A percentile compares a stretch with the other conserved stretches of the same genome.
Evolutionary conservation across 331 rosid species (phyloP).

Genomic region (Rhamnella rubrinervis): DNA sequence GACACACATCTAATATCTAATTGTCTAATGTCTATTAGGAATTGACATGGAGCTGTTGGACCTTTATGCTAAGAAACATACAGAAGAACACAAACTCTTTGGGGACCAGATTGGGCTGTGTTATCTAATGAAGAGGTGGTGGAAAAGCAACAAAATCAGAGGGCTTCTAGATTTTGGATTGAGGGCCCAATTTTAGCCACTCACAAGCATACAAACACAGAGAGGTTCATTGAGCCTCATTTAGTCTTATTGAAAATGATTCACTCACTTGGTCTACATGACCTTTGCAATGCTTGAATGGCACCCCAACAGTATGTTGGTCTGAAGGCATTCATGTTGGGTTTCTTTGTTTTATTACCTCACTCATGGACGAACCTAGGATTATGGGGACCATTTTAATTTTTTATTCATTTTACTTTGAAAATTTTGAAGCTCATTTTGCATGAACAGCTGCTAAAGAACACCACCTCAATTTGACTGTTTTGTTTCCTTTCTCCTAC

Average conservation of each 20-base stretch:
- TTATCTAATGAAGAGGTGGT: constrained; percentile 1
- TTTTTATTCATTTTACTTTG: neutral
- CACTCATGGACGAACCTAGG: constrained; percentile 8
- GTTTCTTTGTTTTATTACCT: constrained; percentile 20
- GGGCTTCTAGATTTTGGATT: constrained; percentile 22
- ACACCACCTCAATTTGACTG: no score
- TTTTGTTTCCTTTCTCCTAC: neutral
- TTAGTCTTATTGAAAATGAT: constrained; percentile 3
- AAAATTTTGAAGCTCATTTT: neutral
- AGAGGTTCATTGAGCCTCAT: constrained; percentile 25
- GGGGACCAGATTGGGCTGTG: constrained; percentile 30
- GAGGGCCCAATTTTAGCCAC: constrained; percentile 8
- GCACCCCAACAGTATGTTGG: constrained; percentile 32
- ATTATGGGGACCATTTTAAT: constrained; percentile 23
- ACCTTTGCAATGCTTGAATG: constrained; percentile 12
- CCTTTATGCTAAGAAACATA: no score
- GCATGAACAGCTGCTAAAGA: neutral
- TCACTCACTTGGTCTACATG: constrained; percentile 28
- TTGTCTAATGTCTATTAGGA: no score
- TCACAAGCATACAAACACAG: constrained; percentile 4
- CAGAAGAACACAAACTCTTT: no score
- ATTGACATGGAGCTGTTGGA: no score
- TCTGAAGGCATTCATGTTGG: constrained; percentile 31
- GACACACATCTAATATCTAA: no score
- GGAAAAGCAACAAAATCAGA: constrained; percentile 9